phyloP scores from a whole-genome alignment of 345 rosid genomes.

The Nasturtium officinale region DNA sequence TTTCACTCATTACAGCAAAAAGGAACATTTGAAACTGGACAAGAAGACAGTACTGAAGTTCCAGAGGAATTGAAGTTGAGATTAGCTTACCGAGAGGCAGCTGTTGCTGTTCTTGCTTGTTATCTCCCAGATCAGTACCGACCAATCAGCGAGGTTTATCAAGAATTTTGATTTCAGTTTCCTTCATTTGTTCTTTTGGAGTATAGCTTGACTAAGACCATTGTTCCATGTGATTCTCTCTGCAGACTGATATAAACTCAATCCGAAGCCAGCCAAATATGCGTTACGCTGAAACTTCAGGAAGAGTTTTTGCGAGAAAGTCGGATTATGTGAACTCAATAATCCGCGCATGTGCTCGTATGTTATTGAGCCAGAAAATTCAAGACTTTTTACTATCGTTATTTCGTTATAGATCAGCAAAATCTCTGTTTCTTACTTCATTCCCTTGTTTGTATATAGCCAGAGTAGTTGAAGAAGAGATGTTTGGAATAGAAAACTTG shows the following conservation, averaged over 20 bases:
- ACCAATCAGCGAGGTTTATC: conserved; percentile 72
- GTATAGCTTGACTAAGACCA: conserved; percentile 16
- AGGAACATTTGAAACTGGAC: conserved; percentile 94
- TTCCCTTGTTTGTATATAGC: conserved; percentile 57
- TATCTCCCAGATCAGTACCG: conserved; percentile 76
- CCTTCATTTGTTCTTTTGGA: conserved; percentile 3
- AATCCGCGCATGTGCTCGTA: conserved; percentile 90
- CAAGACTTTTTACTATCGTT: neutral
- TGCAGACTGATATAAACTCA: conserved; percentile 86
- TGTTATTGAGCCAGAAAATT: conserved; percentile 39
- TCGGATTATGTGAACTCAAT: conserved; percentile 77
- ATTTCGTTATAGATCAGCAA: neutral
- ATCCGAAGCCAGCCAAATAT: conserved; percentile 75
- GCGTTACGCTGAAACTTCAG: conserved; percentile 61
- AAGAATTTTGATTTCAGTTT: neutral
- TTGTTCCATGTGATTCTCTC: conserved; percentile 26
- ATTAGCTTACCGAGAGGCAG: conserved; percentile 92
- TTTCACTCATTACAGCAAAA: conserved; percentile 64
- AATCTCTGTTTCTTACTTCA: conserved; percentile 33
- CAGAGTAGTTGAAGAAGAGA: conserved; percentile 90
- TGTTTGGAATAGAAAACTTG: conserved; percentile 83
- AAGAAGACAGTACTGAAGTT: conserved; percentile 83
- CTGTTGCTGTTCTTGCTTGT: conserved; percentile 93
- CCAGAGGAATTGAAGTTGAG: conserved; percentile 85
- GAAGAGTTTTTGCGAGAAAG: conserved; percentile 72